Base-by-base conservation (phyloP, 2,329 filamentous ascomycete genomes). In the Blastomyces parvus region DNA sequence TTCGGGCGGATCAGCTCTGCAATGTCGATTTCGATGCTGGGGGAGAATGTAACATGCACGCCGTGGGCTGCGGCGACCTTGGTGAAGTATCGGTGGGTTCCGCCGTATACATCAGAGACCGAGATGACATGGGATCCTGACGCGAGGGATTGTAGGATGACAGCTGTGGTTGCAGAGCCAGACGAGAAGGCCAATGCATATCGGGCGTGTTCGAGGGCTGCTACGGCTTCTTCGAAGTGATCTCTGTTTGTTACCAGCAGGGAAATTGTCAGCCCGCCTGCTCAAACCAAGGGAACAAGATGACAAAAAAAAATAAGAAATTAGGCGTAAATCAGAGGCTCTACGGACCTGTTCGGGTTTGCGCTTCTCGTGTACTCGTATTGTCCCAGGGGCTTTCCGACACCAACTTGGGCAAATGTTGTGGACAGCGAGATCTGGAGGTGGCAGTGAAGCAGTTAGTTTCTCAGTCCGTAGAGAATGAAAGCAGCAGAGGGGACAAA, bases 11-110 rank as follows among this genome's bases (percentile, higher is more conserved):
- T 95, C 79, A 97, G 84, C 69, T 87, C 84, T 68, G 84, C 84
- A 69, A 97, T 87, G 73, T 97, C 90, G 66, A 91, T 82, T 79
- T 96, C 93, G 72, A 99, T 95, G 77, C 87, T 87, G 11, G 91
- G 91, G 5, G 91, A 93, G 77, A 99, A 99, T 59, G 93, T 96
- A 66, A 97, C 94, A 70, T 89, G 86, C 62, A 99, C 91, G 71
- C 93, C 91, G 77, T 99, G 94, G 33, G 94, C 91, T 71, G 90
- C 87, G 63, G 94, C 94, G 60, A 97, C 94, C 80, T 97, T 92
- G 68, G 94, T 99, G 82, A 99, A 99, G 82, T 99, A 99, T 72
- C 94, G 85, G 80, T 99, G 94, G 52, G 94, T 99, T 70, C 94
- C 94, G 70, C 94, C 94, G 77, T 99, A 99, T 70, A 99, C 92